These are phyloP conservation scores for Podosphaera fusca DNA, from an alignment of 2,329 filamentous ascomycete genomes.

Conservation along the genomic window DNA sequence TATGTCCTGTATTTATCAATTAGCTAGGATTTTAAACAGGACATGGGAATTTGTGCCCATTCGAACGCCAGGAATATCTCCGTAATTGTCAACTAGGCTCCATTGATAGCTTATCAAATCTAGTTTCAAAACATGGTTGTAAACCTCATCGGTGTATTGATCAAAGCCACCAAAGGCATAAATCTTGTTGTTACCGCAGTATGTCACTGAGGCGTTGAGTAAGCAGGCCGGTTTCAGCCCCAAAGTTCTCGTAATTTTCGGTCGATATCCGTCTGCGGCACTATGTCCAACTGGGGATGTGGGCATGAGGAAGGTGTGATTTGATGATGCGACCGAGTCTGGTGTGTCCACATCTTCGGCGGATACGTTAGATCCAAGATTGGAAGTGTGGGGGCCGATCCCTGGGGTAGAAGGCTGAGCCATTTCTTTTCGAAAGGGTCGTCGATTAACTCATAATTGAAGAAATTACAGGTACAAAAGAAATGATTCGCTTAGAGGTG, in stretches of 20 bases:
- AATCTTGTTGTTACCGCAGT: constrained; percentile 90
- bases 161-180: constrained; percentile 97
- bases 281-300: constrained; percentile 48
- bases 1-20: constrained; percentile 43
- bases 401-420: constrained; percentile 23
- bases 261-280: constrained; percentile 53
- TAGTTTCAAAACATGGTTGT: constrained; percentile 84
- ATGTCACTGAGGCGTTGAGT: constrained; percentile 97
- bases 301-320: constrained; percentile 78
- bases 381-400: constrained; percentile 17
- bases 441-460: constrained; percentile 2
- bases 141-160: constrained; percentile 95
- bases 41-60: constrained; percentile 44
- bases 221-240: constrained; percentile 76
- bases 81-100: constrained; percentile 94
- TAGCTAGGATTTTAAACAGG: not conserved
- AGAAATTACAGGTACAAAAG: too few relatives aligned
- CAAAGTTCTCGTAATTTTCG: constrained; percentile 56
- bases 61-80: constrained; percentile 85
- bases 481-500: too few relatives aligned
- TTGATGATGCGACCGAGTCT: constrained; percentile 30
- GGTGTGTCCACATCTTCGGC: constrained; percentile 18
- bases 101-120: constrained; percentile 77
- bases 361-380: constrained; percentile 20
- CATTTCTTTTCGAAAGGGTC: constrained; percentile 14